These are phyloP conservation scores for Chlamydomonas reinhardtii DNA, from an alignment of 163 green algal species.

Conservation along the genomic window DNA sequence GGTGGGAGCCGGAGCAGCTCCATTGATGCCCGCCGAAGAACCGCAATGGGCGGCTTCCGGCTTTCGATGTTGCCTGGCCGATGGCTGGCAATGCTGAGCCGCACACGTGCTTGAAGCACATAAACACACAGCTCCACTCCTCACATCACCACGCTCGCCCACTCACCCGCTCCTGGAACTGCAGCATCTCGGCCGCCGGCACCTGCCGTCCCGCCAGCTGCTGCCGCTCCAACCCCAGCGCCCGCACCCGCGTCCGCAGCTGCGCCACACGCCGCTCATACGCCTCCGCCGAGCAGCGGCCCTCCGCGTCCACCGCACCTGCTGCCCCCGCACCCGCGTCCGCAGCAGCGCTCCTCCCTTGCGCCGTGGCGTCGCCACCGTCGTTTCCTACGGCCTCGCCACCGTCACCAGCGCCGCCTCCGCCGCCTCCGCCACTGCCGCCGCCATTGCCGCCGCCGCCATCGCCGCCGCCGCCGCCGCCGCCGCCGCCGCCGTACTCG, in stretches of 20 bases:
- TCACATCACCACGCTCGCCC: no score
- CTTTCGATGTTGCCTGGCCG: no score
- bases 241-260: background rate
- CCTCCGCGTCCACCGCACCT: background rate
- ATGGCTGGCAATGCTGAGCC: no score
- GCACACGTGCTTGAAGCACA: no score
- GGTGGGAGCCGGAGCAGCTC: no score
- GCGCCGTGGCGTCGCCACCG: background rate
- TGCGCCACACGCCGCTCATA: background rate
- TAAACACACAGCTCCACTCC: no score
- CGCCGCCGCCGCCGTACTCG: slow-evolving; percentile 17
- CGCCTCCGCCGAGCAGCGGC: background rate
- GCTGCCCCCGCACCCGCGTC: background rate
- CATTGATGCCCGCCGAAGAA: no score
- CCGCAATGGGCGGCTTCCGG: no score
- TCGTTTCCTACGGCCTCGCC: background rate
- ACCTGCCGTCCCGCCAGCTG: slow-evolving; percentile 20
- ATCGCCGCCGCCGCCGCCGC: no score
- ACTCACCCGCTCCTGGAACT: slow-evolving; percentile 22
- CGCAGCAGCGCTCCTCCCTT: background rate
- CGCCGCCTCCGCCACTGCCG: background rate
- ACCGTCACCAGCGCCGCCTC: no score
- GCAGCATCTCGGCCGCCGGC: slow-evolving; percentile 18
- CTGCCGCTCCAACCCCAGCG: background rate
- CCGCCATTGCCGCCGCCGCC: background rate